Evolutionary conservation across 371 early-diverging fungal species (phyloP), one percentile per base, ranked within the genome.

Genomic region (Mortierella sp.): DNA sequence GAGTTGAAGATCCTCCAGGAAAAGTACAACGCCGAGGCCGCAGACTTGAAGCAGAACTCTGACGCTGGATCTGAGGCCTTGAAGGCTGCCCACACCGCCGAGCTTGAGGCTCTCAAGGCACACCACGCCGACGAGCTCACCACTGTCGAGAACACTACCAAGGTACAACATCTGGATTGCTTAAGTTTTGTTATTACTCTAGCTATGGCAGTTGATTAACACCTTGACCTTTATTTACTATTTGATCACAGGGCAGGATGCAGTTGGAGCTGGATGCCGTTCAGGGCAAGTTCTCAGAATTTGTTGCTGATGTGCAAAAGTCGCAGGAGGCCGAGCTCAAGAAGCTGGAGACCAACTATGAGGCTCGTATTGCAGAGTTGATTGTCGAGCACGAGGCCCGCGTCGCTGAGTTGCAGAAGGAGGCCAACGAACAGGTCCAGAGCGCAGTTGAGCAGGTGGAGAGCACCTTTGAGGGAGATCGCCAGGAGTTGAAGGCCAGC

Each of bases 391-490:
- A 86, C 40, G 79, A 86, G 77, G 71, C 54, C 34, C 73, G 86
- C 11, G 79, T 86, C 43, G 76, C 73, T 34, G 86, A 86, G 51
- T 57, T 86, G 44, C 77, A 79, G 71, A 76, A 44, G 31, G 86
- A 86, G 77, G 86, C 82, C 16, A 71, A 79, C 55, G 86, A 86
- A 10, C 86, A 86, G 44, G 76, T 81, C 44, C 79, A 76, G 55
- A 86, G 59, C 34, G 86, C 86, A 14, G 82, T 86, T 5, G 77
- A 86, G 13, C 69, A 78, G 69, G 79, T 86, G 69, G 79, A 81
- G 73, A 50, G 72, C 48, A 81, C 79, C 0, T 86, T 79, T 77
- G 82, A 78, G 34, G 72, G 55, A n/a, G 86, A 86, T 43, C 86
- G 82, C 14, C 48, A 81, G 77, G 86, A 81, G 24, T 69, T 81